Evolutionary conservation across 371 early-diverging fungal genomes (phyloP).

Genomic region (Haplosporangium sp.): DNA sequence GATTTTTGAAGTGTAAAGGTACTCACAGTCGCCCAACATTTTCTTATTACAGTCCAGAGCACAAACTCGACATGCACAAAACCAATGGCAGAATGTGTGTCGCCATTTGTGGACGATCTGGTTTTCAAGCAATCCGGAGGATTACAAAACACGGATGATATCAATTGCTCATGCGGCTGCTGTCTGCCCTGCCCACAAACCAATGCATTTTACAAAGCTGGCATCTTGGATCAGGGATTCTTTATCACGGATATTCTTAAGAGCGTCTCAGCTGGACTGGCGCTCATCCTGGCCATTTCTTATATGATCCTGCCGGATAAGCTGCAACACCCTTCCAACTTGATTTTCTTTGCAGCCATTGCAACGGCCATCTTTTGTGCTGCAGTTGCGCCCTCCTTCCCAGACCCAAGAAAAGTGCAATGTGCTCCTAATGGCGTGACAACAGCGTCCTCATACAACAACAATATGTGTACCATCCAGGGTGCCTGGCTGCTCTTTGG

Average conservation of each 20-base stretch:
- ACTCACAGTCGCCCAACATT: not conserved
- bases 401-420: slow-evolving; percentile 65
- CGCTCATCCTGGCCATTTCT: slow-evolving; percentile 65
- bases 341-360: slow-evolving; percentile 46
- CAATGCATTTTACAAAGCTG: slow-evolving; percentile 58
- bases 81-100: slow-evolving; percentile 19
- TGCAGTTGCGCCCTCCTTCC: slow-evolving; percentile 66
- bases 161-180: slow-evolving; percentile 42
- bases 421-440: slow-evolving; percentile 60
- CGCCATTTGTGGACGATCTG: slow-evolving; percentile 34
- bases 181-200: slow-evolving; percentile 53
- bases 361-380: slow-evolving; percentile 50
- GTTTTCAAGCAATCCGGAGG: slow-evolving; percentile 29
- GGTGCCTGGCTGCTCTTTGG: slow-evolving; percentile 69
- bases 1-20: too few species aligned
- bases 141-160: slow-evolving; percentile 40
- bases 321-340: slow-evolving; percentile 48
- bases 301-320: slow-evolving; percentile 49
- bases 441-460: slow-evolving; percentile 64
- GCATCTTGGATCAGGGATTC: slow-evolving; percentile 59
- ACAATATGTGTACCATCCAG: slow-evolving; percentile 69
- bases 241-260: slow-evolving; percentile 67
- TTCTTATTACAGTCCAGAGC: slow-evolving; percentile 27
- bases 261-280: slow-evolving; percentile 60
- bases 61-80: slow-evolving; percentile 31